phyloP scores from a whole-genome alignment of 2,329 filamentous ascomycete species.

The Colletotrichum incanum region DNA sequence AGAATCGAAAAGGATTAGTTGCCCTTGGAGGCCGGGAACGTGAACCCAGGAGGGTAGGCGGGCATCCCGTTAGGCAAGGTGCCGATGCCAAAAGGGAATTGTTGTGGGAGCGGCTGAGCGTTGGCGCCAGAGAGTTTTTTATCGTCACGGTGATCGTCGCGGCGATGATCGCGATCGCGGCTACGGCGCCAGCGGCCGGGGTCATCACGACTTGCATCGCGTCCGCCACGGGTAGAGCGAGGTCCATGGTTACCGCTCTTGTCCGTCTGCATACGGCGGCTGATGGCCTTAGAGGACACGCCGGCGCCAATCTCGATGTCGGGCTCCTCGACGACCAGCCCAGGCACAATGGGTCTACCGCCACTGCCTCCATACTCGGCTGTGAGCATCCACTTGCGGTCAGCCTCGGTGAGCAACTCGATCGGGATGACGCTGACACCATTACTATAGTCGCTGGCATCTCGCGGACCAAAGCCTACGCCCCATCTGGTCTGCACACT shows the following conservation, averaged over 20 bases:
- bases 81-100: conserved; percentile 59
- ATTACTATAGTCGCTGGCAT: conserved; percentile 95
- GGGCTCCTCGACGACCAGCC: conserved; percentile 94
- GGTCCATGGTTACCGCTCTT: conserved; percentile 76
- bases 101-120: conserved; percentile 46
- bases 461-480: conserved; percentile 95
- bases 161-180: conserved; percentile 47
- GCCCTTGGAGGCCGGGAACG: conserved; percentile 54
- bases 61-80: conserved; percentile 61
- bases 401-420: conserved; percentile 91
- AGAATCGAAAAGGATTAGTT: conserved; percentile 16
- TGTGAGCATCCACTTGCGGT: conserved; percentile 96
- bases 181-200: conserved; percentile 52
- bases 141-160: conserved; percentile 51
- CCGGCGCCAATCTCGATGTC: conserved; percentile 99
- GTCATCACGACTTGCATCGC: conserved; percentile 53
- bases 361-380: conserved; percentile 95
- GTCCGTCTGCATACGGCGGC: conserved; percentile 78
- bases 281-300: conserved; percentile 92
- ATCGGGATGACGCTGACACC: conserved; percentile 96
- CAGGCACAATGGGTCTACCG: conserved; percentile 83
- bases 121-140: conserved; percentile 45
- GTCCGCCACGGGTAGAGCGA: conserved; percentile 70
- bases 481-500: conserved; percentile 87
- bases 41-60: conserved; percentile 58